These are phyloP conservation scores for Venturia nashicola DNA, from an alignment of 2,329 filamentous ascomycete genomes.

Conservation along the genomic window DNA sequence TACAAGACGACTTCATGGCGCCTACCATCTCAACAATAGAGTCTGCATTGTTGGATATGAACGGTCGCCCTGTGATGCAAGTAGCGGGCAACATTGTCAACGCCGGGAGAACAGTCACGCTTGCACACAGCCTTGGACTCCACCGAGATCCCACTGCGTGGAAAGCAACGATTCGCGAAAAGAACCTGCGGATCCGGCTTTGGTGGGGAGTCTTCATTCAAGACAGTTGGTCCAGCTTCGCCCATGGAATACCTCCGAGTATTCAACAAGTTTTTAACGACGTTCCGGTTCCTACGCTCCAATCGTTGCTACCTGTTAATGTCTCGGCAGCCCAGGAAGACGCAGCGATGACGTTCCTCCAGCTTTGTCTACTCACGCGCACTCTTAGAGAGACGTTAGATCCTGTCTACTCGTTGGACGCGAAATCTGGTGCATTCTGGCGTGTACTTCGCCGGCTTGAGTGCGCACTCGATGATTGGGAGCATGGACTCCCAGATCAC, in stretches of 20 bases:
- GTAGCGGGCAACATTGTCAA: conserved; percentile 39
- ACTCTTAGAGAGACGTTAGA: conserved; percentile 28
- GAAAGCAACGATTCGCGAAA: conserved; percentile 39
- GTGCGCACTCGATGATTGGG: conserved; percentile 21
- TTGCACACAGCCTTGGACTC: conserved; percentile 43
- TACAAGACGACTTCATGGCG: conserved; percentile 30
- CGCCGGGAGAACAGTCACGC: conserved; percentile 39
- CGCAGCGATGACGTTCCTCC: conserved; percentile 39
- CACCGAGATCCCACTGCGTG: conserved; percentile 43
- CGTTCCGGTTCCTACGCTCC: conserved; percentile 39
- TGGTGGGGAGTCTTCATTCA: conserved; percentile 48
- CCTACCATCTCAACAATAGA: conserved; percentile 28
- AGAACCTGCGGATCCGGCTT: conserved; percentile 37
- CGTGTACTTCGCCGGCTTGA: conserved; percentile 21
- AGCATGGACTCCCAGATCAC: conserved; percentile 22
- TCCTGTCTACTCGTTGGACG: conserved; percentile 24
- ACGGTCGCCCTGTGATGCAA: conserved; percentile 27
- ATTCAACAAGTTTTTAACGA: conserved; percentile 42
- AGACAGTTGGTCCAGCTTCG: conserved; percentile 45
- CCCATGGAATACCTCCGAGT: conserved; percentile 43
- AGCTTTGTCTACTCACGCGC: conserved; percentile 37
- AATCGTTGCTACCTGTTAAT: conserved; percentile 25
- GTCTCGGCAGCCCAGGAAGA: conserved; percentile 27
- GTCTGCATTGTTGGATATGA: conserved; percentile 27
- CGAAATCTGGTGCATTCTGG: conserved; percentile 18